A percentile compares a stretch with the other conserved stretches of the same genome.
Evolutionary conservation across 164 flowering plant genomes (phyloP).

Genomic region (Magnolia officinalis): DNA sequence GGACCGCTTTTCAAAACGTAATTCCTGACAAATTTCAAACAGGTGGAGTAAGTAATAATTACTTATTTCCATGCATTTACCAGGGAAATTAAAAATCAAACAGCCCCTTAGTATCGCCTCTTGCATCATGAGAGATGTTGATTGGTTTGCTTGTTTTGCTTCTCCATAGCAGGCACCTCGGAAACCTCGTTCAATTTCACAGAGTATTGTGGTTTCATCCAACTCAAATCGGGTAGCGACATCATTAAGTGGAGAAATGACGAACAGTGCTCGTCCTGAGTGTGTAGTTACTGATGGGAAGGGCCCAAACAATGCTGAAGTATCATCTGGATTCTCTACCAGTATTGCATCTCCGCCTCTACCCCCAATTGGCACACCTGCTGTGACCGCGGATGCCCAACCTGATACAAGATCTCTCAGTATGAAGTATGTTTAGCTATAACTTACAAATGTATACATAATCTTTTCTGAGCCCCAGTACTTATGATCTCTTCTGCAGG

Average conservation of each 20-base stretch:
- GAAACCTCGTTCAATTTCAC: slow-evolving; percentile 47
- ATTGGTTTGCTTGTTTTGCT: slow-evolving; percentile 10
- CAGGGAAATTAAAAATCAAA: no score
- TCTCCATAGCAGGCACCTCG: slow-evolving; percentile 45
- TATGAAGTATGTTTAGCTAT: slow-evolving; percentile 36
- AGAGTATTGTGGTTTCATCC: slow-evolving; percentile 27
- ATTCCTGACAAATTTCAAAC: no score
- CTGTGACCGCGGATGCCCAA: slow-evolving; percentile 44
- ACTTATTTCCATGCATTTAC: no score
- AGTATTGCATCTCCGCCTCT: slow-evolving; percentile 44
- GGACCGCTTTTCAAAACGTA: no score
- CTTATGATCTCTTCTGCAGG: slow-evolving; percentile 36
- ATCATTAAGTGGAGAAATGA: slow-evolving; percentile 35
- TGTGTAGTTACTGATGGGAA: slow-evolving; percentile 34
- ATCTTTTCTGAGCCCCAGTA: neutral
- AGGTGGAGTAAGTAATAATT: no score
- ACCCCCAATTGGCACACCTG: slow-evolving; percentile 85
- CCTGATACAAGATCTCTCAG: slow-evolving; percentile 39
- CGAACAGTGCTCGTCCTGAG: slow-evolving; percentile 27
- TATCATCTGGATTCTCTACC: slow-evolving; percentile 37
- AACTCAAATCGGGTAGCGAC: slow-evolving; percentile 32
- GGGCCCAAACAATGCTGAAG: slow-evolving; percentile 33
- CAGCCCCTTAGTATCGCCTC: neutral
- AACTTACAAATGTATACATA: neutral
- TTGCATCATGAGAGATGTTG: neutral